A percentile compares a stretch with the other conserved stretches of the same genome.
Evolutionary conservation across 2,329 filamentous ascomycete species (phyloP).

Genomic region (Claviceps sp.): DNA sequence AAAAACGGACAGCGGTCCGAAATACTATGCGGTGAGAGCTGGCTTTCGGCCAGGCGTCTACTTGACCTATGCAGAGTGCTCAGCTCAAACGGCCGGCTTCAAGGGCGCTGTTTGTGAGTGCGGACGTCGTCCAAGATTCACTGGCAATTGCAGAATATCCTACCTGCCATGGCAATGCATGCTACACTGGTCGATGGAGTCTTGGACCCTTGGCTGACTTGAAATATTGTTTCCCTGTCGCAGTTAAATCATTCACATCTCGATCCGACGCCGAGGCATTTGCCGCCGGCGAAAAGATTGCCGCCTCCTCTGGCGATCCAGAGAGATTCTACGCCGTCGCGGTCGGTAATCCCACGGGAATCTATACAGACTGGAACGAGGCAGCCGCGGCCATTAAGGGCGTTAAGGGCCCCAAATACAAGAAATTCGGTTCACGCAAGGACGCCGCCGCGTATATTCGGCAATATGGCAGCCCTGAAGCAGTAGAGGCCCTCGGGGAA

Average conservation of each 20-base stretch:
- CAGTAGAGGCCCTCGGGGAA: conserved; percentile 26
- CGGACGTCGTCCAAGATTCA: too few species aligned
- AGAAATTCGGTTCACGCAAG: conserved; percentile 50
- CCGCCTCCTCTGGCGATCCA: conserved; percentile 26
- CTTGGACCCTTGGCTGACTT: too few species aligned
- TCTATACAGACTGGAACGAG: conserved; percentile 53
- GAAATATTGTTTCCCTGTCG: not conserved
- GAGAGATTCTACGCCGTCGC: conserved; percentile 48
- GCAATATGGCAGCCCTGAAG: conserved; percentile 29
- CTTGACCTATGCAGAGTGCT: conserved; percentile 45
- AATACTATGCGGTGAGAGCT: conserved; percentile 50
- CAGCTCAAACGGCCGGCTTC: conserved; percentile 46
- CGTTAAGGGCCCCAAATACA: conserved; percentile 56
- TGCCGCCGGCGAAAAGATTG: conserved; percentile 42
- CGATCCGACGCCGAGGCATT: conserved; percentile 68
- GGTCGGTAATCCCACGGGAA: conserved; percentile 42
- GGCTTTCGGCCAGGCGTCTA: conserved; percentile 50
- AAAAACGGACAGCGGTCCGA: conserved; percentile 34
- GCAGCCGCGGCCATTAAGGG: conserved; percentile 63
- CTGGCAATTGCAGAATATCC: not conserved
- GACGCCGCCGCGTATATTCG: conserved; percentile 71
- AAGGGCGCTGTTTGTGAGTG: conserved; percentile 54
- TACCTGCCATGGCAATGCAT: too few species aligned
- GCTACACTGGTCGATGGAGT: too few species aligned
- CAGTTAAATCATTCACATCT: conserved; percentile 69